Evolutionary conservation across 2,329 filamentous ascomycete genomes (phyloP).

Genomic region (Orbilia brochopaga): DNA sequence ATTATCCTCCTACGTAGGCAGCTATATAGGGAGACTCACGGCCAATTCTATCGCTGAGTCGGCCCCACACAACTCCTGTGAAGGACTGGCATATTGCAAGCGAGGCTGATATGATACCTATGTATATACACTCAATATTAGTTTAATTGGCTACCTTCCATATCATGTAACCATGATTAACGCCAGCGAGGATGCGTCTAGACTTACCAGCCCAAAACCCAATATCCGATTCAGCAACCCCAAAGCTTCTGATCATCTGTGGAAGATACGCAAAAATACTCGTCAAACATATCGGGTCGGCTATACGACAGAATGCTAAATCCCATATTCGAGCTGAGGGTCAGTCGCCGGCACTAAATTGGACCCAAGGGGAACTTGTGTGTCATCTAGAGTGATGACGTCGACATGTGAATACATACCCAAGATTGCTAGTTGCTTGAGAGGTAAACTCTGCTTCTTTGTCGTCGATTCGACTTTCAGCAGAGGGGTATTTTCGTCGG

Average conservation of each 20-base stretch:
- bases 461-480: neutral
- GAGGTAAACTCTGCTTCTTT: constrained; percentile 4
- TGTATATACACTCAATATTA: neutral
- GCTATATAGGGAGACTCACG: constrained; percentile 11
- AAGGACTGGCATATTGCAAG: constrained; percentile 81
- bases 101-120: constrained; percentile 58
- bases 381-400: neutral
- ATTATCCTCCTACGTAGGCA: neutral
- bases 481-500: constrained; percentile 13
- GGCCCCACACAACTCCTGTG: constrained; percentile 88
- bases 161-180: neutral
- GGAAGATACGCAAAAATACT: constrained; percentile 30
- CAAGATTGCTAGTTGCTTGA: constrained; percentile 17
- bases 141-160: too few species aligned
- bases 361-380: neutral
- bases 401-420: neutral
- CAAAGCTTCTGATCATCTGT: constrained; percentile 39
- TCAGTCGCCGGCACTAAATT: neutral
- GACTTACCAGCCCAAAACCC: constrained; percentile 33
- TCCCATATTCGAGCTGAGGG: neutral
- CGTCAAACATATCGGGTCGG: constrained; percentile 31
- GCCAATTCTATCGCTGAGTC: constrained; percentile 59
- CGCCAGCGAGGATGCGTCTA: neutral
- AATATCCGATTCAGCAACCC: constrained; percentile 25
- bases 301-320: constrained; percentile 27